Conservation (phyloP, 768 basidiomycete species). For the Guyanaporus albipodus region DNA sequence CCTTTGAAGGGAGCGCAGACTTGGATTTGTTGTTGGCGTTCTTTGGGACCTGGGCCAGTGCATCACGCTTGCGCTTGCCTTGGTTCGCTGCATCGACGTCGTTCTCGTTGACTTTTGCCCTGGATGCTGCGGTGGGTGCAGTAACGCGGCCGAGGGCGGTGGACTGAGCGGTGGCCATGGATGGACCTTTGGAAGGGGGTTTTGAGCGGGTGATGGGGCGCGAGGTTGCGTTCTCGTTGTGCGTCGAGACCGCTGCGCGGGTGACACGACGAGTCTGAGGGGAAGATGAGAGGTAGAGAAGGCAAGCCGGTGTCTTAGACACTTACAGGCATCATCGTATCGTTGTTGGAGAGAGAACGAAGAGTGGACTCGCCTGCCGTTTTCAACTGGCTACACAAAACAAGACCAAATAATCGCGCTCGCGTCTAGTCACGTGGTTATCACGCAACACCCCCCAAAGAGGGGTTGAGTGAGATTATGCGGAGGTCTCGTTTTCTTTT, state of each 20-base stretch:
- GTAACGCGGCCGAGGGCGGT: constrained; percentile 39
- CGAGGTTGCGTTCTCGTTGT: constrained; percentile 69
- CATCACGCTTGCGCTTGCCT: constrained; percentile 73
- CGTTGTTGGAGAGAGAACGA: constrained; percentile 31
- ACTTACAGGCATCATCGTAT: constrained; percentile 43
- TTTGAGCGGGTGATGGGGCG: constrained; percentile 62
- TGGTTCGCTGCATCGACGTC: constrained; percentile 46
- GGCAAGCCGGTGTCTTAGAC: background rate
- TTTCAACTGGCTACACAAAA: constrained; percentile 38
- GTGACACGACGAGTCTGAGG: constrained; percentile 63
- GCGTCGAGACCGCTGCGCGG: constrained; percentile 48
- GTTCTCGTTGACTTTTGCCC: constrained; percentile 35
- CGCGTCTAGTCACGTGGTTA: constrained; percentile 35
- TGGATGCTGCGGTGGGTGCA: constrained; percentile 38
- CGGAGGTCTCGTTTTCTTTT: background rate
- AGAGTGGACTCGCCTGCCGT: constrained; percentile 25
- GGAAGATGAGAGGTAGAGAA: background rate
- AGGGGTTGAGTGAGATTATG: constrained; percentile 10
- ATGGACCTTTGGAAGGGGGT: constrained; percentile 39
- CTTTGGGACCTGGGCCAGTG: constrained; percentile 66
- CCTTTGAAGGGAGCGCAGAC: constrained; percentile 30
- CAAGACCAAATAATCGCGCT: constrained; percentile 35
- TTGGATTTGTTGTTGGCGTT: constrained; percentile 42
- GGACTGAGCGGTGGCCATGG: constrained; percentile 35
- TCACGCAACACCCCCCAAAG: constrained; percentile 9